Conservation (phyloP, 768 basidiomycete genomes). For the Zangia roseola region DNA sequence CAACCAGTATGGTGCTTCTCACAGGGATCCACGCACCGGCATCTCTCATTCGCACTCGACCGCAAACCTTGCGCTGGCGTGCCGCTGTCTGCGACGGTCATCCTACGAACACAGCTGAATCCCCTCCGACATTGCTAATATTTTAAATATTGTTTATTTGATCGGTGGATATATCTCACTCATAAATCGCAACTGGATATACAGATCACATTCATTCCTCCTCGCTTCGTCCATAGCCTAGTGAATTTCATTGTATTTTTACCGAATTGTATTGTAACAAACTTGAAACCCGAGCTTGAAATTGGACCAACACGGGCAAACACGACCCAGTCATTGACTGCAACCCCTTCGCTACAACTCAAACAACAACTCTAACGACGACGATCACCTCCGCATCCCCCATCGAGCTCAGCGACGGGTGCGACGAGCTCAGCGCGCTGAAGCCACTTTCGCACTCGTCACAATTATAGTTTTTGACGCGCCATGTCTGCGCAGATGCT, state of each 20-base stretch:
- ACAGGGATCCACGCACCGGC: slow-evolving; percentile 10
- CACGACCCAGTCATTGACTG: background rate
- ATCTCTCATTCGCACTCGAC: slow-evolving; percentile 6
- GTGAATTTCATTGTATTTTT: slow-evolving; percentile 21
- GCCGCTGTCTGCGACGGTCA: slow-evolving; percentile 10
- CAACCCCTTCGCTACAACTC: background rate
- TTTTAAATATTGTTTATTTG: slow-evolving; percentile 15
- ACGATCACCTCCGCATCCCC: background rate
- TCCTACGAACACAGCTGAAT: slow-evolving; percentile 10
- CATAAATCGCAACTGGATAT: slow-evolving; percentile 12
- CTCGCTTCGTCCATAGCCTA: slow-evolving; percentile 14
- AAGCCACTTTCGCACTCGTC: background rate
- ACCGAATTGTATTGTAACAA: slow-evolving; percentile 24
- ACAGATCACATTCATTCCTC: slow-evolving; percentile 3
- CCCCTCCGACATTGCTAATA: slow-evolving; percentile 11
- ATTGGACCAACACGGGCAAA: slow-evolving; percentile 24
- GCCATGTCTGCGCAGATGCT: slow-evolving; percentile 17
- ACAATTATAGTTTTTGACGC: slow-evolving; percentile 9
- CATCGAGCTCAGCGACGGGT: slow-evolving; percentile 1
- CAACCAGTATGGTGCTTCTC: background rate
- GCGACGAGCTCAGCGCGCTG: slow-evolving; percentile 6
- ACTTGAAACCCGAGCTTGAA: background rate
- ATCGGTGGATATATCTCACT: slow-evolving; percentile 15
- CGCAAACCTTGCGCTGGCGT: slow-evolving; percentile 11
- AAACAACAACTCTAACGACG: slow-evolving; percentile 10